These are phyloP conservation scores for Peronospora belbahrii DNA, from an alignment of 352 stramenopile species.

Conservation along the genomic window DNA sequence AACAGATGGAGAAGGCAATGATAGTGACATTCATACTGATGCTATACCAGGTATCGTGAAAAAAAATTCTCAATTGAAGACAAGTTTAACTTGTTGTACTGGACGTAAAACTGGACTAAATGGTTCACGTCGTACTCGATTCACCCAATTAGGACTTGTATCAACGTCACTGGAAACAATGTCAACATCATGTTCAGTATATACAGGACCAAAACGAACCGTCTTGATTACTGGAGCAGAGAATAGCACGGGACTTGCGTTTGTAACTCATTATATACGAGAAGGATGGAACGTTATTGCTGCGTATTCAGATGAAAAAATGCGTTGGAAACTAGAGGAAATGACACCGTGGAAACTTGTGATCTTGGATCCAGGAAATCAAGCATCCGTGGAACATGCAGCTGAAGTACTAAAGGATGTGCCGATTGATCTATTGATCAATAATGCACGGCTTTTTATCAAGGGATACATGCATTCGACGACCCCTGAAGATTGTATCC, in stretches of 20 bases:
- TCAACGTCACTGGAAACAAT: not conserved
- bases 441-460: slow-evolving; percentile 52
- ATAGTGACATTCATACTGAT: slow-evolving; percentile 12
- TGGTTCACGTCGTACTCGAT: slow-evolving; percentile 3
- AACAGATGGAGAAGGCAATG: slow-evolving; percentile 14
- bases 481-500: slow-evolving; percentile 40
- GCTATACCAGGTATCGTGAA: too few species aligned
- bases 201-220: slow-evolving; percentile 25
- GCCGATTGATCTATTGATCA: slow-evolving; percentile 63
- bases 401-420: slow-evolving; percentile 31
- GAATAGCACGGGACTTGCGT: slow-evolving; percentile 28
- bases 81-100: not conserved
- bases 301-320: slow-evolving; percentile 15
- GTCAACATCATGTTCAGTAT: slow-evolving; percentile 2
- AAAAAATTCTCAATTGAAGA: too few species aligned
- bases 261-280: slow-evolving; percentile 31
- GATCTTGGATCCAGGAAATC: slow-evolving; percentile 36
- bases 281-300: slow-evolving; percentile 39
- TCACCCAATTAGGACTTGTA: slow-evolving; percentile 10
- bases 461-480: slow-evolving; percentile 28
- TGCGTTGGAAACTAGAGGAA: slow-evolving; percentile 9
- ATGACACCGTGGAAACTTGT: slow-evolving; percentile 40
- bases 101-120: slow-evolving; percentile 1
- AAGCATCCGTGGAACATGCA: slow-evolving; percentile 37
- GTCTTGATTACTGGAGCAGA: slow-evolving; percentile 42